Percentiles rank a stretch among this genome's conserved stretches.
These are phyloP conservation scores for Neoarthrinium moseri DNA, from an alignment of 2,329 filamentous ascomycete species.

Conservation along the genomic window DNA sequence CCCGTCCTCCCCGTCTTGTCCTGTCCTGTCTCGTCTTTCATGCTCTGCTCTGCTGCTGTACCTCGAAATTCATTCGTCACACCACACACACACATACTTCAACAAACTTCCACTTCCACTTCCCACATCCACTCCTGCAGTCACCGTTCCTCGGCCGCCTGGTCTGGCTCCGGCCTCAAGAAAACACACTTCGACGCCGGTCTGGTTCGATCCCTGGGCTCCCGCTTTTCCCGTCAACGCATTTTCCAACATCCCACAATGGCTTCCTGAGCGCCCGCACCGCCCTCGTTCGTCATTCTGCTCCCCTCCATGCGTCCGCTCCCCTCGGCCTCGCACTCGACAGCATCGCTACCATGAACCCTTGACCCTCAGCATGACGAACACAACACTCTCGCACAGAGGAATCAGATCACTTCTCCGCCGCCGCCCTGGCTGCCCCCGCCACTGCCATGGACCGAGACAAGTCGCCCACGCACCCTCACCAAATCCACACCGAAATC, in stretches of 20 bases:
- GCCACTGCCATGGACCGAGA: constrained; percentile 31
- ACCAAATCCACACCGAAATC: constrained; percentile 33
- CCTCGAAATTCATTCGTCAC: constrained; percentile 7
- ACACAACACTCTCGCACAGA: background rate
- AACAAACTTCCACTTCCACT: background rate
- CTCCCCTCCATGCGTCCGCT: no score
- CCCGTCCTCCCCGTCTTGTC: no score
- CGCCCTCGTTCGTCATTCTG: background rate
- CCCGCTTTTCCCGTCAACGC: background rate
- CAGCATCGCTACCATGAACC: constrained; percentile 1
- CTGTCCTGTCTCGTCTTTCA: no score
- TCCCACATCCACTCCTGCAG: background rate
- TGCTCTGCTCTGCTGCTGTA: constrained; percentile 3
- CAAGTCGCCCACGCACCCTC: constrained; percentile 29
- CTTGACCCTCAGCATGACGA: constrained; percentile 7
- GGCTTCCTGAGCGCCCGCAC: constrained; percentile 1
- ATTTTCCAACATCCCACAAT: background rate
- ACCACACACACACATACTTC: no score
- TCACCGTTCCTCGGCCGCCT: no score
- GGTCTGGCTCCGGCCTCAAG: no score
- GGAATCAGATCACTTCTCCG: background rate
- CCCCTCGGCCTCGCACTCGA: no score
- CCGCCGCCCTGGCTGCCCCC: no score
- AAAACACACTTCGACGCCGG: no score
- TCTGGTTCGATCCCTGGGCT: no score